These are phyloP conservation scores for Rhodosorus marinus DNA, from an alignment of 23 red algal genomes.

Conservation along the genomic window DNA sequence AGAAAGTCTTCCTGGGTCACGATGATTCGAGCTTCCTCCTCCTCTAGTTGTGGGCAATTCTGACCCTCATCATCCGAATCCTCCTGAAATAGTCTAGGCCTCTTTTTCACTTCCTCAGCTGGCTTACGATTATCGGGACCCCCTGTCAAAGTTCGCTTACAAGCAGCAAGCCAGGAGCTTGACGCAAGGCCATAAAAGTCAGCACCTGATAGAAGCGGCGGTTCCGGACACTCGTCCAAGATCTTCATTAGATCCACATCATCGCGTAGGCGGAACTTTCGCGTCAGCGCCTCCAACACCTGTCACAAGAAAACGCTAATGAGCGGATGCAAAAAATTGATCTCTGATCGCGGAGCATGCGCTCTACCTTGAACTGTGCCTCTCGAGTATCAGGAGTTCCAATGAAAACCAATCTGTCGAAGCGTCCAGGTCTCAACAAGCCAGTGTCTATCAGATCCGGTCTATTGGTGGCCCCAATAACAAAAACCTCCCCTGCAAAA, in stretches of 20 bases:
- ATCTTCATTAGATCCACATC: neutral
- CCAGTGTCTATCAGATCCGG: slow-evolving; percentile 80
- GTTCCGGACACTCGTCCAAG: neutral
- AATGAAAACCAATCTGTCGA: slow-evolving; percentile 50
- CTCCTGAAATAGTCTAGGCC: too few relatives aligned
- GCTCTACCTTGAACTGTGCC: neutral
- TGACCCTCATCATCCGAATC: too few relatives aligned
- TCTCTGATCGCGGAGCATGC: too few relatives aligned
- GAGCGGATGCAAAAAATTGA: too few relatives aligned
- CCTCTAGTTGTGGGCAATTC: too few relatives aligned
- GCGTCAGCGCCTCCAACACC: neutral
- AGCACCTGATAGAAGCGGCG: neutral
- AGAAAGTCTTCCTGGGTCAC: neutral
- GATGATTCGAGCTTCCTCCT: too few relatives aligned
- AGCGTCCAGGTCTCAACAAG: slow-evolving; percentile 67
- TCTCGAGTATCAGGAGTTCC: neutral
- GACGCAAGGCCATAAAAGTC: neutral
- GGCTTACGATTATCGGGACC: neutral
- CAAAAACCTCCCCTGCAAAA: slow-evolving; percentile 19
- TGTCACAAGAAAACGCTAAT: too few relatives aligned
- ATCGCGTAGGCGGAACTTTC: neutral
- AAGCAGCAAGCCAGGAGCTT: neutral
- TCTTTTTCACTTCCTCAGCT: neutral
- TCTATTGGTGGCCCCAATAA: slow-evolving; percentile 85
- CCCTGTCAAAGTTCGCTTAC: neutral